Evolutionary conservation across 805 yeast genomes (phyloP), one percentile per base, ranked within the genome.

Genomic region (Candida nonsorbophila): DNA sequence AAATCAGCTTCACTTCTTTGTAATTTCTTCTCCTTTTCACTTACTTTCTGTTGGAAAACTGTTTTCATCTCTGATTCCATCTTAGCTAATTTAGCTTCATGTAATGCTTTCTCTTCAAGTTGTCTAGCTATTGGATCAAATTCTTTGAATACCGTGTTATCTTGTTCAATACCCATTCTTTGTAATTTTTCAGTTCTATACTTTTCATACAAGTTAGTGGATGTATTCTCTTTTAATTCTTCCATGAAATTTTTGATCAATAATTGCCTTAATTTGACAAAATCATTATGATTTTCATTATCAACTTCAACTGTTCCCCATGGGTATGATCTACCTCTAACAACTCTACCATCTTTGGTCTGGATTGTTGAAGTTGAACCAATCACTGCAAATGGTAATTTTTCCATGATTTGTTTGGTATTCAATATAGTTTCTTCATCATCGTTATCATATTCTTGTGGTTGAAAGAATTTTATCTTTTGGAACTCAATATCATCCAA

Each of bases 281-380:
- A 92, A 61, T 90, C 98, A 56, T 87, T 83, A 55, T 92, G 97
- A 33, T 78, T 77, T 62, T 85, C 92, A 55, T 92, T 90, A 56
- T 87, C 97, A 44, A 92, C 88, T 62, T 92, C 97, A 47, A 92
- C 83, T 14, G 83, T 70, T 43, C 97, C 97, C 98, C 98, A 92
- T 38, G 97, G 97, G 56, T 90, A 90, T 38, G 74, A 66, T 62
- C 98, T 83, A 44, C 95, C 97, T 58, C 97, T 78, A 25, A 88
- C 94, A 24, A 54, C 42, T 54, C 84, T 73, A 23, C 96, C 96
- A 50, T 84, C 92, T 24, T 70, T 54, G 23, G 69, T 62, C 44
- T 78, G 78, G 20, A 83, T 79, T 39, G 76, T 77, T 35, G 65
- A 62, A 14, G 92, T 84, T 14, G 97, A 85, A 14, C 97, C 98